Conservation (phyloP, 768 basidiomycete genomes). For the Dentipellis sp. region DNA sequence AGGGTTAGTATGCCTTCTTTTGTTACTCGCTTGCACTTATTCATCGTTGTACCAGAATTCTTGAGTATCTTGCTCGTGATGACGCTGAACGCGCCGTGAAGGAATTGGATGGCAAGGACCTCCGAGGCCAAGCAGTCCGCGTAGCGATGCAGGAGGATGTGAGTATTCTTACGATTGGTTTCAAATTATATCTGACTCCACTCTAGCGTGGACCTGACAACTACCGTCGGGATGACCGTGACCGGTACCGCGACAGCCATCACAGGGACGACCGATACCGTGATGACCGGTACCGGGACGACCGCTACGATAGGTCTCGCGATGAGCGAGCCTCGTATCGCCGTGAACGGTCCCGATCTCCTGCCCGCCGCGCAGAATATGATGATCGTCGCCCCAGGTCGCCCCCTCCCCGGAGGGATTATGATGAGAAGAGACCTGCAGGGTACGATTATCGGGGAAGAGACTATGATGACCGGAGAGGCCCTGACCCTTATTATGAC, state of each 20-base stretch:
- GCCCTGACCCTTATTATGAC: constrained; percentile 80
- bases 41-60: constrained; percentile 42
- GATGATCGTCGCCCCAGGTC: constrained; percentile 79
- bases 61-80: constrained; percentile 82
- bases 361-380: constrained; percentile 57
- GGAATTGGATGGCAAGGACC: constrained; percentile 77
- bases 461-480: constrained; percentile 74
- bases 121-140: constrained; percentile 74
- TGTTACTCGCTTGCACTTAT: neutral
- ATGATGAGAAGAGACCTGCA: constrained; percentile 82
- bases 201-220: constrained; percentile 62
- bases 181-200: constrained; percentile 3
- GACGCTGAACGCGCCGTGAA: constrained; percentile 93
- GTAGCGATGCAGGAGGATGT: constrained; percentile 61
- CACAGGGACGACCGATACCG: constrained; percentile 36
- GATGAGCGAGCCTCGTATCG: constrained; percentile 43
- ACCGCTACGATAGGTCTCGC: constrained; percentile 28
- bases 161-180: constrained; percentile 18
- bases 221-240: constrained; percentile 66
- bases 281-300: constrained; percentile 42
- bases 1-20: constrained; percentile 49
- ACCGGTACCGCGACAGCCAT: constrained; percentile 24
- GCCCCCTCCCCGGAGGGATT: constrained; percentile 71
- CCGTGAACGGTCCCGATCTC: constrained; percentile 79
- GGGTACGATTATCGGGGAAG: constrained; percentile 90